Percentiles rank a stretch among this genome's conserved stretches.
Conservation (phyloP, 331 rosid genomes). For the Malus hybrid region DNA sequence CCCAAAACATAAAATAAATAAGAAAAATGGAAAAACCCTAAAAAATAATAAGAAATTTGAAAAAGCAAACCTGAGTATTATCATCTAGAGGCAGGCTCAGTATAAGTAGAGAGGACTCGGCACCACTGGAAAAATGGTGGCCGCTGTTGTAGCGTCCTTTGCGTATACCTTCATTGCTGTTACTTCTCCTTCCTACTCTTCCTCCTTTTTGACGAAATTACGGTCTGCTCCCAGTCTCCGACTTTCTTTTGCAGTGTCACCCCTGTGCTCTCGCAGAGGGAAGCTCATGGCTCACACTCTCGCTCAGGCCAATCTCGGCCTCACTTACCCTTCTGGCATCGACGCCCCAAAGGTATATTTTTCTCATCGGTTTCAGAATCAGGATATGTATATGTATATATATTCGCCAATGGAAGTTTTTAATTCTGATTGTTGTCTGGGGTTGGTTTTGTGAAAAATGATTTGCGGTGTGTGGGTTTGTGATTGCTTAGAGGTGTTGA, state of each 20-base stretch:
- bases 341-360: slow-evolving; percentile 53
- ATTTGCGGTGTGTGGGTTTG: not conserved
- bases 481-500: not conserved
- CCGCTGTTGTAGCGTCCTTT: slow-evolving; percentile 41
- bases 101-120: slow-evolving; percentile 45
- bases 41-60: not conserved
- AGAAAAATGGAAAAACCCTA: not conserved
- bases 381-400: not conserved
- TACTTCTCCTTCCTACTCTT: slow-evolving; percentile 28
- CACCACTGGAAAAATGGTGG: slow-evolving; percentile 41
- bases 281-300: slow-evolving; percentile 68
- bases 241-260: slow-evolving; percentile 27
- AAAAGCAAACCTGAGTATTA: too few species aligned
- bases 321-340: slow-evolving; percentile 53
- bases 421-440: not conserved
- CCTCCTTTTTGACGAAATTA: slow-evolving; percentile 30
- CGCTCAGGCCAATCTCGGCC: slow-evolving; percentile 79
- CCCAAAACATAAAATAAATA: not conserved
- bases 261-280: slow-evolving; percentile 30
- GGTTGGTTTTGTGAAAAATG: not conserved
- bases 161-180: slow-evolving; percentile 28
- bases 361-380: not conserved
- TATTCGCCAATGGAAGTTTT: not conserved
- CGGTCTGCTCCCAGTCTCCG: slow-evolving; percentile 17
- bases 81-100: slow-evolving; percentile 19